Conservation (phyloP, 352 stramenopile species). For the Phytophthora podocarpi region DNA sequence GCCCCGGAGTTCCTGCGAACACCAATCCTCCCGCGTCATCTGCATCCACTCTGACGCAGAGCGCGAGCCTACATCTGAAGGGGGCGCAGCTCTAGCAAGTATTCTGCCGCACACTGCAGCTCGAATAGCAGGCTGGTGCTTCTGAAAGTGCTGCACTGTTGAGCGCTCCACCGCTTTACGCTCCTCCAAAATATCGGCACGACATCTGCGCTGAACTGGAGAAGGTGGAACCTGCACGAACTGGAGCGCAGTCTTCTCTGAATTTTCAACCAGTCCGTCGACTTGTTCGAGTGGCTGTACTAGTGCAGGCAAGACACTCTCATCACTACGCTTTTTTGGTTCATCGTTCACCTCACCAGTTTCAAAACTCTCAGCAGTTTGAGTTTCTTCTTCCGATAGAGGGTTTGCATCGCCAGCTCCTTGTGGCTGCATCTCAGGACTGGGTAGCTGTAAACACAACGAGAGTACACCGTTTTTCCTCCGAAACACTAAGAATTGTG, state of each 20-base stretch:
- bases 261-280: background rate
- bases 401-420: background rate
- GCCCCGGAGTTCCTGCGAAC: constrained; percentile 44
- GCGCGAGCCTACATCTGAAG: background rate
- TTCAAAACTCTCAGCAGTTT: background rate
- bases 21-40: constrained; percentile 60
- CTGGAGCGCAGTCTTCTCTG: background rate
- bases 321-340: background rate
- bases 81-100: constrained; percentile 1
- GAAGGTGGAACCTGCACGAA: background rate
- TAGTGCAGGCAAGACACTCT: background rate
- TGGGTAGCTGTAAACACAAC: constrained; percentile 13
- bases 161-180: constrained; percentile 8
- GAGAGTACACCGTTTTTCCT: constrained; percentile 40
- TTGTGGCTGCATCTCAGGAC: background rate
- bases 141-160: constrained; percentile 38
- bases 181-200: constrained; percentile 11
- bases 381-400: background rate
- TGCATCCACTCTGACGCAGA: constrained; percentile 49
- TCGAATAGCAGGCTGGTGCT: constrained; percentile 47
- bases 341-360: background rate
- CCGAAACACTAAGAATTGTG: constrained; percentile 37
- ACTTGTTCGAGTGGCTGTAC: background rate
- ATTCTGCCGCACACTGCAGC: constrained; percentile 13
- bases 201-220: background rate